Percentiles rank a stretch among this genome's conserved stretches.
Conservation (phyloP, 768 basidiomycete genomes). For the Phaeotremella fagi region DNA sequence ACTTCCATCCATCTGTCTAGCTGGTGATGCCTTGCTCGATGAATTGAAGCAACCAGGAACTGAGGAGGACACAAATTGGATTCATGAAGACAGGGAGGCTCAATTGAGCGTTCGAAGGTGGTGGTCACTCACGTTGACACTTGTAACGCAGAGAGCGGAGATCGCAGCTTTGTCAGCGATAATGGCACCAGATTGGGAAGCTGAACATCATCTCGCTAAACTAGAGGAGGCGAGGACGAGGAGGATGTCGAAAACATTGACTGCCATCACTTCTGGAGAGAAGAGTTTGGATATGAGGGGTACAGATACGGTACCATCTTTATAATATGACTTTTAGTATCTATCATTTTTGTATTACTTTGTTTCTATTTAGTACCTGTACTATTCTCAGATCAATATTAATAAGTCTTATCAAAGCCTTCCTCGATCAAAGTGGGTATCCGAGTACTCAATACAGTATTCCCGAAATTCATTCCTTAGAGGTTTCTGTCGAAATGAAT, state of each 20-base stretch:
- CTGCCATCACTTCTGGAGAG: not conserved
- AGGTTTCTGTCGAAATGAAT: too few species aligned
- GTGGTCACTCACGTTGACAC: conserved; percentile 9
- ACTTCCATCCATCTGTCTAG: conserved; percentile 1
- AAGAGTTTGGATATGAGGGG: not conserved
- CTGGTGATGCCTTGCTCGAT: not conserved
- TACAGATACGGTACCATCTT: too few species aligned
- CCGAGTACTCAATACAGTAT: too few species aligned
- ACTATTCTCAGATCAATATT: too few species aligned
- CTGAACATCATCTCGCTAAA: not conserved
- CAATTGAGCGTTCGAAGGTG: not conserved
- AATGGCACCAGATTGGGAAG: conserved; percentile 7
- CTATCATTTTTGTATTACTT: too few species aligned
- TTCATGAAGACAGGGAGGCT: not conserved
- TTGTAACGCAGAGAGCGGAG: conserved; percentile 5
- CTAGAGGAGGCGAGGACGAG: not conserved
- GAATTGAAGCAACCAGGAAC: not conserved
- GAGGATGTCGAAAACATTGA: not conserved
- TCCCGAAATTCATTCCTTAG: too few species aligned
- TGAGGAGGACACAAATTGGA: not conserved
- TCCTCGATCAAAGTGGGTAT: too few species aligned
- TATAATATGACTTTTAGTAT: too few species aligned
- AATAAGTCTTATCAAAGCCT: too few species aligned
- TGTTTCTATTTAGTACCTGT: too few species aligned
- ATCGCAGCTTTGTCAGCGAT: not conserved